A percentile compares a stretch with the other conserved stretches of the same genome.
Conservation (phyloP, 805 yeast species). For the Candida xiaguanensis region DNA sequence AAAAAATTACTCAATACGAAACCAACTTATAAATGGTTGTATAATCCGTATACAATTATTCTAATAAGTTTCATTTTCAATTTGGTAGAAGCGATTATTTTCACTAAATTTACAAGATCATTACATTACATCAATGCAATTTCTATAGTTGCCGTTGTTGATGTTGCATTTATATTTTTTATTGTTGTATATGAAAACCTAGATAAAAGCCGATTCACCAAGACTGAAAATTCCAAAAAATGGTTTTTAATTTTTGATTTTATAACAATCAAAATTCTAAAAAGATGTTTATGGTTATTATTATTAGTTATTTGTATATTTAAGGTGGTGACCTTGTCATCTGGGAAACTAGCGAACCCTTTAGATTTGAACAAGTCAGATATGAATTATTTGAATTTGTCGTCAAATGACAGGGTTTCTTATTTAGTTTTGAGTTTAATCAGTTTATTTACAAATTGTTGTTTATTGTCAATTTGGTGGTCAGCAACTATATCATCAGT, state of each 20-base stretch:
- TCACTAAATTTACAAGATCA: background rate
- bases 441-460: constrained; percentile 6
- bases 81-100: constrained; percentile 3
- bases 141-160: constrained; percentile 2
- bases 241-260: background rate
- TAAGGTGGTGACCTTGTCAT: constrained; percentile 7
- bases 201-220: background rate
- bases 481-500: constrained; percentile 5
- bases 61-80: constrained; percentile 7
- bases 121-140: background rate
- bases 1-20: background rate
- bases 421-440: constrained; percentile 7
- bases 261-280: background rate
- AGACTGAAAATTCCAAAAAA: background rate
- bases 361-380: background rate
- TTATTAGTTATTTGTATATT: constrained; percentile 6
- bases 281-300: constrained; percentile 5
- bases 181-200: background rate
- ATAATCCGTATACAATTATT: constrained; percentile 2
- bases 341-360: constrained; percentile 5
- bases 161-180: background rate
- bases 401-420: background rate
- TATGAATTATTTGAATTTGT: background rate
- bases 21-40: constrained; percentile 3
- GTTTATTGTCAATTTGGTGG: constrained; percentile 12